Evolutionary conservation across 2,329 filamentous ascomycete species (phyloP).

Genomic region (Ampelomyces quisqualis): DNA sequence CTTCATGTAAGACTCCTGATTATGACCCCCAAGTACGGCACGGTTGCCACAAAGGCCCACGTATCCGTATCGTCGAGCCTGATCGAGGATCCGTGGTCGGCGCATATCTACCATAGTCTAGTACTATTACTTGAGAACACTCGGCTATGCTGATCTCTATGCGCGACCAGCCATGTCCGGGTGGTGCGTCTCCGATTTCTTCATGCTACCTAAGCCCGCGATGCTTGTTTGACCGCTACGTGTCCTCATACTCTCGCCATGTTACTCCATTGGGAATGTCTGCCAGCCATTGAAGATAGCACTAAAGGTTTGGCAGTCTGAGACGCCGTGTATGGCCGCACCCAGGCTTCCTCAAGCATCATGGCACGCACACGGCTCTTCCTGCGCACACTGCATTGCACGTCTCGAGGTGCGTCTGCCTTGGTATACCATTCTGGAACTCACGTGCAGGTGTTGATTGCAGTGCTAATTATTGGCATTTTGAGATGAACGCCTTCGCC

Average conservation of each 20-base stretch:
- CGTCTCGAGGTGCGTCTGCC: not conserved
- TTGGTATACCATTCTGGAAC: slow-evolving; percentile 5
- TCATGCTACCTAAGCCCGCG: not conserved
- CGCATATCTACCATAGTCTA: too few species aligned
- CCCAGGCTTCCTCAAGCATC: slow-evolving; percentile 1
- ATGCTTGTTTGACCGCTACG: slow-evolving; percentile 5
- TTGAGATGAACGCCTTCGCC: not conserved
- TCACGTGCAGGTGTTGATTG: slow-evolving; percentile 4
- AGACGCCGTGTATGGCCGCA: slow-evolving; percentile 8
- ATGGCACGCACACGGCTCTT: slow-evolving; percentile 2
- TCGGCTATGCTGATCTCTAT: too few species aligned
- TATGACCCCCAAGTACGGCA: too few species aligned
- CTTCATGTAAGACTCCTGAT: too few species aligned
- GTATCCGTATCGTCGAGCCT: too few species aligned
- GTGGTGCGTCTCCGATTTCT: not conserved
- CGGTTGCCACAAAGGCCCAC: too few species aligned
- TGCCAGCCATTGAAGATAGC: slow-evolving; percentile 9
- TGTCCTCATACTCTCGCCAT: not conserved
- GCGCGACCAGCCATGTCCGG: too few species aligned
- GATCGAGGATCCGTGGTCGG: too few species aligned
- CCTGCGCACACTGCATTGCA: not conserved
- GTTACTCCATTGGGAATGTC: slow-evolving; percentile 10
- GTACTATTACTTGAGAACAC: too few species aligned
- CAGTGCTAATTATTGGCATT: slow-evolving; percentile 13
- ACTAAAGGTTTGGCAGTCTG: slow-evolving; percentile 15